Evolutionary conservation across 441 rosid species (phyloP), one percentile per base, ranked within the genome.

Genomic region (Aleurites moluccanus): DNA sequence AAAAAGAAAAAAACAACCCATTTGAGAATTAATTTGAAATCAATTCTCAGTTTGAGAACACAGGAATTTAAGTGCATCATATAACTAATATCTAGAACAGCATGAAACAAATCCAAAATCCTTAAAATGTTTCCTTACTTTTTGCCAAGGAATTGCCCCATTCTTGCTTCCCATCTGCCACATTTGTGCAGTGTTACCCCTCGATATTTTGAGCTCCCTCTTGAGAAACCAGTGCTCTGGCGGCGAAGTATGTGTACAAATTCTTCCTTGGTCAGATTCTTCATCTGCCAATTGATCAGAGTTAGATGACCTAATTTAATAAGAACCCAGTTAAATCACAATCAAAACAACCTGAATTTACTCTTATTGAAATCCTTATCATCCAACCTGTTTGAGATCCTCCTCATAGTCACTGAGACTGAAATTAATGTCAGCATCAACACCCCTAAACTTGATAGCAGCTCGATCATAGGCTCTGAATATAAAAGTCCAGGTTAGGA

Each of bases 131-230:
- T 42, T 76, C 3, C 98, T 94, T 86, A 94, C 98, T 92, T 94
- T 88, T 94, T 94, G 67, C 97, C 94, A 69, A 90, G 97, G 78
- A 92, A 92, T 73, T 91, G 97, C 16, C 97, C 97, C 97, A 94
- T 94, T 73, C 97, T 83, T n/a, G 98, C 97, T 84, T 94, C 97
- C 97, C 98, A 92, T 66, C 97, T 84, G 64, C 98, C 98, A 75
- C 96, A 92, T 80, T 92, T 92, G 80, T 94, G 98, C 80, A 92
- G 79, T 16, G 95, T 92, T 45, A 94, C 97, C 40, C 98, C 98
- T 78, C 97, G 77, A 76, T 89, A 94, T 79, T 87, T 94, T 0
- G 97, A 94, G 83, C 96, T 92, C 20, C 97, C 98, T 27, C 97
- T 75, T 1, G 97, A 90, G 69, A 94, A 94, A 23, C 97, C 97